Percentiles rank a stretch among this genome's conserved stretches.
Evolutionary conservation across 495 filamentous ascomycete genomes (phyloP).

Genomic region (Talaromyces proteolyticus): DNA sequence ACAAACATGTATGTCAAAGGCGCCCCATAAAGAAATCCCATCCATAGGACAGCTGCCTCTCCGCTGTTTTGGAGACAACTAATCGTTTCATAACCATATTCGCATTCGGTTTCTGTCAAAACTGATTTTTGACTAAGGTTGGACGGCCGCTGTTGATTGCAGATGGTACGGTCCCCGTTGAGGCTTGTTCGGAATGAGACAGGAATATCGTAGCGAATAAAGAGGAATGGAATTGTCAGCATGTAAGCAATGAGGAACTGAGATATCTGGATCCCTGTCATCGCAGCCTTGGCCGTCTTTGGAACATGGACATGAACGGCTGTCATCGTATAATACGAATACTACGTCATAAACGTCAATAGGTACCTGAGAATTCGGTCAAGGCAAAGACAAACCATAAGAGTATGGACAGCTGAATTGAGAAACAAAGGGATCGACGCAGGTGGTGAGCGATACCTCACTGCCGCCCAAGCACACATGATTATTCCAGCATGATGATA

Average conservation of each 20-base stretch:
- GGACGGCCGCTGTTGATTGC: not conserved
- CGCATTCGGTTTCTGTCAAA: not conserved
- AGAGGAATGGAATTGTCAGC: not conserved
- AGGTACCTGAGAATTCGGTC: not conserved
- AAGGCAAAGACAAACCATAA: conserved; percentile 56
- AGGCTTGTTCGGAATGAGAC: not conserved
- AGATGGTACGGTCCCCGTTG: not conserved
- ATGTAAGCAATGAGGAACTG: not conserved
- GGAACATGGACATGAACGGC: conserved; percentile 20
- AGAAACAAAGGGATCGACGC: conserved; percentile 67
- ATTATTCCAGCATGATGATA: conserved; percentile 90
- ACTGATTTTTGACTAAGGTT: not conserved
- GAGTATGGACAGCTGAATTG: conserved; percentile 74
- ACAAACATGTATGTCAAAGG: too few relatives aligned
- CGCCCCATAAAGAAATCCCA: not conserved
- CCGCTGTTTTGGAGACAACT: not conserved
- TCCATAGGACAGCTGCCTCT: not conserved
- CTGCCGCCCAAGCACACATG: conserved; percentile 43
- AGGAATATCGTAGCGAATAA: not conserved
- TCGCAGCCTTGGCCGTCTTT: not conserved
- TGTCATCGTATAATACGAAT: conserved; percentile 76
- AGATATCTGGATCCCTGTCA: not conserved
- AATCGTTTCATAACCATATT: not conserved
- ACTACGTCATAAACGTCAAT: too few relatives aligned
- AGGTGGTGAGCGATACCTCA: not conserved